Conservation (phyloP, 768 basidiomycete genomes). For the Punctularia strigosozonata region DNA sequence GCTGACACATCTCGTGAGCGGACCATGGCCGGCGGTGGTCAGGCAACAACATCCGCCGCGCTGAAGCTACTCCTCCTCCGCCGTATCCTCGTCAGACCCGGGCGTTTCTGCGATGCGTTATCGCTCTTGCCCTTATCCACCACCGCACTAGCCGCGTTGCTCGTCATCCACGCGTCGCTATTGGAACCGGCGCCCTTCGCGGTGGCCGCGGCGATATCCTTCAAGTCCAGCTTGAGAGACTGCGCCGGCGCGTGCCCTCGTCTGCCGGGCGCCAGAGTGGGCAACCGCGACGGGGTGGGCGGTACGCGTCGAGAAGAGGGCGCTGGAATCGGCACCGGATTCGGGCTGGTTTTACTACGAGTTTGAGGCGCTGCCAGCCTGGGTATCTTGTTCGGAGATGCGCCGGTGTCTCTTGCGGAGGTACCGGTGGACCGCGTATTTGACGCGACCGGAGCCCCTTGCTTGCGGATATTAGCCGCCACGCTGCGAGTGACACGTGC, state of each 20-base stretch:
- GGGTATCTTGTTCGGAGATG: conserved; percentile 26
- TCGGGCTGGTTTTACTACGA: too few relatives aligned
- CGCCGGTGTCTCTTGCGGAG: conserved; percentile 16
- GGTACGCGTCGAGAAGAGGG: too few relatives aligned
- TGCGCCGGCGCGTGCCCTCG: conserved; percentile 29
- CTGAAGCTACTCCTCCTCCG: conserved; percentile 82
- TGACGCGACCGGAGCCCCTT: too few relatives aligned
- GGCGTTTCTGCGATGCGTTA: too few relatives aligned
- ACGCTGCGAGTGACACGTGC: conserved; percentile 64
- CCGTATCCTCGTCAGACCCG: conserved; percentile 60
- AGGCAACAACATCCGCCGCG: conserved; percentile 75
- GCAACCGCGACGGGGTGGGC: conserved; percentile 66
- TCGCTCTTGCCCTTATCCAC: conserved; percentile 61
- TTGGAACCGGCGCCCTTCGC: conserved; percentile 26
- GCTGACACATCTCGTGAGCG: conserved; percentile 1
- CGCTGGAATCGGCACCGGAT: too few relatives aligned
- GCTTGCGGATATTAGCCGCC: too few relatives aligned
- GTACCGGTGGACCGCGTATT: conserved; percentile 1
- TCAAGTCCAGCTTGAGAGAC: too few relatives aligned
- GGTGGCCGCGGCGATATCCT: conserved; percentile 32
- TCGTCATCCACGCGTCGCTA: conserved; percentile 68
- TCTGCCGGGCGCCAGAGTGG: conserved; percentile 53
- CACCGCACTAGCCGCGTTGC: conserved; percentile 56
- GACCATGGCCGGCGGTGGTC: conserved; percentile 11
- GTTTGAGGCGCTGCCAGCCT: conserved; percentile 19